Evolutionary conservation across 129 eudicot species (phyloP).

Genomic region (Centella asiatica): DNA sequence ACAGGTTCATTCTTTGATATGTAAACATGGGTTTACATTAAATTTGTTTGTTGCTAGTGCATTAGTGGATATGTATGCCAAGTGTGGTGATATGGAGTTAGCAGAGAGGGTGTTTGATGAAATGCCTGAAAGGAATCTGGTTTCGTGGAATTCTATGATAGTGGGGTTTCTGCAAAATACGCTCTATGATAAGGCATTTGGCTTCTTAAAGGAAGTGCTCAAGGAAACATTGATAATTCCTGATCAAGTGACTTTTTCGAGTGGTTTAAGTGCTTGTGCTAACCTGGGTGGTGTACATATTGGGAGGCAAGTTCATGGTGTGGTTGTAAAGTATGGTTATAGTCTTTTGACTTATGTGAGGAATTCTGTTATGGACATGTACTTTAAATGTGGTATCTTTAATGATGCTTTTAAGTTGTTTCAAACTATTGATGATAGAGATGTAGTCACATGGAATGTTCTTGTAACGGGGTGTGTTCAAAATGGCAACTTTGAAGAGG

Average conservation of each 20-base stretch:
- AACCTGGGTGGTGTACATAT: slow-evolving; percentile 19
- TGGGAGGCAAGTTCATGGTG: slow-evolving; percentile 36
- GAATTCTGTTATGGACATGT: slow-evolving; percentile 47
- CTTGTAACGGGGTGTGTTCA: slow-evolving; percentile 33
- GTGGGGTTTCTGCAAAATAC: slow-evolving; percentile 41
- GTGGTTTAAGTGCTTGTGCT: slow-evolving; percentile 40
- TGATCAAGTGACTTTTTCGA: slow-evolving; percentile 34
- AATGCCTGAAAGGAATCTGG: slow-evolving; percentile 53
- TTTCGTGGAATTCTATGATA: slow-evolving; percentile 69
- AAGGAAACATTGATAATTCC: slow-evolving; percentile 21
- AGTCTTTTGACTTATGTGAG: slow-evolving; percentile 25
- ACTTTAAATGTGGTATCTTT: slow-evolving; percentile 30
- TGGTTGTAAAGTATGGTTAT: slow-evolving; percentile 34
- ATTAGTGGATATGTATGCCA: slow-evolving; percentile 48
- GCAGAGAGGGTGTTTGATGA: slow-evolving; percentile 57
- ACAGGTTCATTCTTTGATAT: slow-evolving; percentile 33
- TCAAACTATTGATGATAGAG: slow-evolving; percentile 18
- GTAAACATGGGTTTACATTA: slow-evolving; percentile 28
- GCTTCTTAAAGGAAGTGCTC: slow-evolving; percentile 18
- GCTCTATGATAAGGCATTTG: slow-evolving; percentile 23
- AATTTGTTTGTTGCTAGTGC: slow-evolving; percentile 36
- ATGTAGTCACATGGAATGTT: slow-evolving; percentile 46
- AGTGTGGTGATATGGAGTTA: slow-evolving; percentile 28
- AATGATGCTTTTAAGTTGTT: slow-evolving; percentile 29
- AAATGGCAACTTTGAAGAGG: slow-evolving; percentile 30